Base-by-base conservation (phyloP, 1,139 yeast species). In the Hemisphaericaspora subhashii region DNA sequence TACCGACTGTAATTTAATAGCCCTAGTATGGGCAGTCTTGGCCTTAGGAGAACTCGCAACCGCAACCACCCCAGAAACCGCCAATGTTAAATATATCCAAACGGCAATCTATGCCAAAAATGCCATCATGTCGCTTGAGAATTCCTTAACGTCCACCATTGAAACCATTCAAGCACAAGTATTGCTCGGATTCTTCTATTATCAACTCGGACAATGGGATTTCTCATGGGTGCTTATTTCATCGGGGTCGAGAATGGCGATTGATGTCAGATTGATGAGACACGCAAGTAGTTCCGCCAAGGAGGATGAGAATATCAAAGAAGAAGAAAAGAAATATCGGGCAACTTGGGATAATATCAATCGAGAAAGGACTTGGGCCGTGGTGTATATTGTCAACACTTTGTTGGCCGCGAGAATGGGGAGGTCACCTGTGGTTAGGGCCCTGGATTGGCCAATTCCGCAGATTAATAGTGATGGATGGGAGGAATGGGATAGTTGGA, bases 401-500 rank as follows among this genome's bases (percentile, higher is more conserved):
- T 36, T 56, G 13, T 43, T 57, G 10, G 50, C 58, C 11, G 53
- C 58, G 9, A 44, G 62, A 32, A 47, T 57, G 54, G 60, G 62
- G 3, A 41, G 60, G 24, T 44, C 55, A 1, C 59, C 60, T 3
- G 51, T 55, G 23, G 50, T 56, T 3, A 45, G 59, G 32, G 55
- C 58, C 4, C 32, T 43, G 29, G 62, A 57, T 43, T 57, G 62
- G 62, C 59, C 58, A 10, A 46, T 51, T 5, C 60, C 60, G 2
- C 40, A 37, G 9, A 44, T 56, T 11, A 44, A 47, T 28, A 48
- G 43, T 17, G 58, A 54, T 30, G 58, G 57, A 3, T 56, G 60
- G 60, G 62, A 57, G 40, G 60, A 55, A 44, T 56, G 59, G 60
- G 60, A 53, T 31, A 37, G 53, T 3, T 55, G 60, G 60, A 44